phyloP scores from a whole-genome alignment of 2,329 filamentous ascomycete species.

The Pseudogymnoascus verrucosus region DNA sequence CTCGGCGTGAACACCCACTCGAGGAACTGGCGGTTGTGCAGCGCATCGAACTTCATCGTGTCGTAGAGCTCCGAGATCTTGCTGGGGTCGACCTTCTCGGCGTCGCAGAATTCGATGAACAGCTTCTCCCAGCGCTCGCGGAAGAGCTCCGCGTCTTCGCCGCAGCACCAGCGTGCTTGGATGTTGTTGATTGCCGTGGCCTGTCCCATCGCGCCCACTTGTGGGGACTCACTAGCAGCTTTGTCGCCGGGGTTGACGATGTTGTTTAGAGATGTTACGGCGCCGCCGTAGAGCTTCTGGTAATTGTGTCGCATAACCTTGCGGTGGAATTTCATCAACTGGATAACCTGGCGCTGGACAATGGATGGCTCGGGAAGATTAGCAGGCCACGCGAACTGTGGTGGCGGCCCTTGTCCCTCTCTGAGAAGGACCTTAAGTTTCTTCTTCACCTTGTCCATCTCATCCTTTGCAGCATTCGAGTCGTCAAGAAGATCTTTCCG shows the following conservation, averaged over 20 bases:
- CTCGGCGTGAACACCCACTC: constrained; percentile 96
- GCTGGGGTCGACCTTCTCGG: constrained; percentile 95
- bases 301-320: constrained; percentile 95
- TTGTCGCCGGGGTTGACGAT: constrained; percentile 43
- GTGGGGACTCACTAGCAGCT: constrained; percentile 32
- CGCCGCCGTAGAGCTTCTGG: constrained; percentile 62
- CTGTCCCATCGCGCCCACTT: constrained; percentile 48
- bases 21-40: constrained; percentile 92
- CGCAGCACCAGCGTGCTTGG: constrained; percentile 90
- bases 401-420: constrained; percentile 85
- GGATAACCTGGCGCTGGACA: constrained; percentile 84
- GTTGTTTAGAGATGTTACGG: constrained; percentile 53
- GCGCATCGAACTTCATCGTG: constrained; percentile 98
- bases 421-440: constrained; percentile 89
- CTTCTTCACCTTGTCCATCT: constrained; percentile 99
- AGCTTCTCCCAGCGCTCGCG: constrained; percentile 97
- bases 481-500: constrained; percentile 94
- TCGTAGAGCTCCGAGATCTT: constrained; percentile 98
- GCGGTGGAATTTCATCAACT: constrained; percentile 96
- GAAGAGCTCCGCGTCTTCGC: constrained; percentile 90
- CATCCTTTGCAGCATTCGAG: constrained; percentile 96
- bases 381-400: constrained; percentile 96
- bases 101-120: constrained; percentile 91
- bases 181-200: constrained; percentile 60
- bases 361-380: constrained; percentile 92